Percentiles rank a stretch among this genome's conserved stretches.
Evolutionary conservation across 352 stramenopile species (phyloP).

Genomic region (Phytophthora pinifolia): DNA sequence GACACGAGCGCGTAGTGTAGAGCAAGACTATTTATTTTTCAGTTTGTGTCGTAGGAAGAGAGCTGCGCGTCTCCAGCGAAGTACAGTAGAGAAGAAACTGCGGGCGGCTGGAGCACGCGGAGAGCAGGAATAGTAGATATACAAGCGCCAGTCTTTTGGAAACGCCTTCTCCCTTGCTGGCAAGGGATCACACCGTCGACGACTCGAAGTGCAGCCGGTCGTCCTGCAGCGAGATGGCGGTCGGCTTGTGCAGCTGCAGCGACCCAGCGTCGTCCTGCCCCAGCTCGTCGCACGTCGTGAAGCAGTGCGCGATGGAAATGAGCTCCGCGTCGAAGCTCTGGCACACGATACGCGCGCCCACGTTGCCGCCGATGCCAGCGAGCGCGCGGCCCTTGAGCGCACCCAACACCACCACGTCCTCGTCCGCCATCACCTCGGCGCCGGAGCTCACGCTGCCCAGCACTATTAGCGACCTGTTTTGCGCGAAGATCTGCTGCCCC

Average conservation of each 20-base stretch:
- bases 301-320: constrained; percentile 89
- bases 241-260: constrained; percentile 55
- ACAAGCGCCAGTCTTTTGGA: constrained; percentile 23
- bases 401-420: constrained; percentile 83
- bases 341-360: constrained; percentile 61
- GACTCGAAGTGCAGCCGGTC: constrained; percentile 71
- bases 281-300: constrained; percentile 87
- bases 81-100: constrained; percentile 4
- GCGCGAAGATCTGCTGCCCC: constrained; percentile 87
- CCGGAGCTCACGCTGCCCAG: constrained; percentile 87
- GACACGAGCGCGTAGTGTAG: constrained; percentile 13
- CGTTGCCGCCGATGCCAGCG: constrained; percentile 81
- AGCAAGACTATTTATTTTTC: constrained; percentile 40
- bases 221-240: constrained; percentile 54
- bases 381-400: constrained; percentile 83
- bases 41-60: constrained; percentile 9
- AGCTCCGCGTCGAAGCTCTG: constrained; percentile 89
- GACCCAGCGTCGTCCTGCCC: constrained; percentile 37
- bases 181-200: constrained; percentile 19
- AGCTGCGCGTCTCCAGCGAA: constrained; percentile 10
- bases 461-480: constrained; percentile 80
- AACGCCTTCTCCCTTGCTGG: no score
- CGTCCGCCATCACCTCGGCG: constrained; percentile 86
- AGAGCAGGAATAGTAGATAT: constrained; percentile 20
- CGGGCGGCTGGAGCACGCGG: background rate